A percentile compares a stretch with the other conserved stretches of the same genome.
Evolutionary conservation across 345 rosid genomes (phyloP).

Genomic region (Geranium brycei): DNA sequence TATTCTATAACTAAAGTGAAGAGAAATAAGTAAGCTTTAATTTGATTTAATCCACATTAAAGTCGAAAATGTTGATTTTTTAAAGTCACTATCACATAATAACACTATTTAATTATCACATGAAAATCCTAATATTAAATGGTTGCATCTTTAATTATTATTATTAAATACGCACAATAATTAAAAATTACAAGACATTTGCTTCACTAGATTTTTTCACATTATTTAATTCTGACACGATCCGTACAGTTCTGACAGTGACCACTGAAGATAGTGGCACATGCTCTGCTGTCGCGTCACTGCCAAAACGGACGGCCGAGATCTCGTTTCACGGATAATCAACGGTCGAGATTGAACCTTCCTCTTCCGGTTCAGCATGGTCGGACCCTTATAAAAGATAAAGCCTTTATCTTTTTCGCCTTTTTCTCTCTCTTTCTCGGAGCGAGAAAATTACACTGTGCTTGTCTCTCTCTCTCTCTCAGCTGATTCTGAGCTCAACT

Average conservation of each 20-base stretch:
- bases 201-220: too few species aligned
- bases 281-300: constrained; percentile 37
- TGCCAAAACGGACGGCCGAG: constrained; percentile 13
- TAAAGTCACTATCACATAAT: too few species aligned
- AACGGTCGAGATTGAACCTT: constrained; percentile 24
- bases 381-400: constrained; percentile 32
- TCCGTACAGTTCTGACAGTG: constrained; percentile 34
- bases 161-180: too few species aligned
- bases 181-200: too few species aligned
- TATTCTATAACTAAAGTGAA: too few species aligned
- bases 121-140: too few species aligned
- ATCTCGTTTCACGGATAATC: constrained; percentile 19
- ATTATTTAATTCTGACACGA: neutral
- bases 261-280: constrained; percentile 36
- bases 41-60: too few species aligned
- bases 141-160: too few species aligned
- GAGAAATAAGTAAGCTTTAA: too few species aligned
- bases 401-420: neutral
- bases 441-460: neutral
- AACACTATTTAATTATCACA: too few species aligned
- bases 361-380: constrained; percentile 25
- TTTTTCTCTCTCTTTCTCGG: neutral
- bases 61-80: too few species aligned
- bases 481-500: neutral
- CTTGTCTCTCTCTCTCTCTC: neutral